Evolutionary conservation across 306 rosid species (phyloP).

Genomic region (Prinsepia uniflora): DNA sequence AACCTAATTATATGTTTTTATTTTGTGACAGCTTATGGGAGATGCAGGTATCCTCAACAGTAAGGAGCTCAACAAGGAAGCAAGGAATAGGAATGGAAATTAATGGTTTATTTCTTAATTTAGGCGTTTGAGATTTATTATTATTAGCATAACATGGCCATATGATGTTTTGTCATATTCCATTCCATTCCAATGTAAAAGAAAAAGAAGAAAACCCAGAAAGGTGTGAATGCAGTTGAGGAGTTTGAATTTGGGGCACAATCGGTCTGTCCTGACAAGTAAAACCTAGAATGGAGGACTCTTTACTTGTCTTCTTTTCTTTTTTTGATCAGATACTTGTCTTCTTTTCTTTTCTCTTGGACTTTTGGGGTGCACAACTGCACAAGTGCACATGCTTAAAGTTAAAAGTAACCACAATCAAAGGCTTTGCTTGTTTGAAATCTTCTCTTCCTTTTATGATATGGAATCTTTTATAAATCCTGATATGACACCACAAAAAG

Average conservation of each 20-base stretch:
- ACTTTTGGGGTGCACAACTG: no score
- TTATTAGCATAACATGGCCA: no score
- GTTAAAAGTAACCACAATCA: conserved; percentile 13
- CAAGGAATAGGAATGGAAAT: background rate
- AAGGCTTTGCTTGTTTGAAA: conserved; percentile 25
- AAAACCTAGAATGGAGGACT: no score
- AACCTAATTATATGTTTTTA: no score
- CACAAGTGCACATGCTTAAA: background rate
- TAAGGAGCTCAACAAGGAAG: background rate
- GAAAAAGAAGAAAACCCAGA: background rate
- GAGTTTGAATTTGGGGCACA: conserved; percentile 17
- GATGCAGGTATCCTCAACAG: conserved; percentile 49
- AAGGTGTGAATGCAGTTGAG: background rate
- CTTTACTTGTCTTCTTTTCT: background rate
- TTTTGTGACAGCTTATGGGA: conserved; percentile 33
- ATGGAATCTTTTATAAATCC: conserved; percentile 4
- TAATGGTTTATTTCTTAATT: conserved; percentile 7
- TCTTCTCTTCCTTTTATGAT: background rate
- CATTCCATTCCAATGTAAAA: conserved; percentile 7
- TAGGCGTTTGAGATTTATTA: background rate
- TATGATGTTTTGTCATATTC: background rate
- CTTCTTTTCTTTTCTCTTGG: background rate
- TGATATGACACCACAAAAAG: background rate
- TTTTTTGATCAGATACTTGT: background rate
- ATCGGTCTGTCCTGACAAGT: conserved; percentile 2